These are phyloP conservation scores for Thalassia testudinum DNA, from an alignment of 116 monocot genomes.

Conservation along the genomic window DNA sequence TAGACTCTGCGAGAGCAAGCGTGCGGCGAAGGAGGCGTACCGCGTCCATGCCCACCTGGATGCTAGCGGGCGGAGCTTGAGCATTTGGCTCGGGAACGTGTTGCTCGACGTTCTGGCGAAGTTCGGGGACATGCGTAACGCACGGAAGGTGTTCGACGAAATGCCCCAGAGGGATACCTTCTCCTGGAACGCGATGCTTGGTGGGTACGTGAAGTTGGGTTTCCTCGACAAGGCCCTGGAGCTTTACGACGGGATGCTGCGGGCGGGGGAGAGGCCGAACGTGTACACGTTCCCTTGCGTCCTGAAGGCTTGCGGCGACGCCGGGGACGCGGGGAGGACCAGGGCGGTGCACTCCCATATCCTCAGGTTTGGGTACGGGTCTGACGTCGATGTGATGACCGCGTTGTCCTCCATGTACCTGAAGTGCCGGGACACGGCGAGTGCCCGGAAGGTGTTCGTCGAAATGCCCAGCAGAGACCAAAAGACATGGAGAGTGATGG, in stretches of 20 bases:
- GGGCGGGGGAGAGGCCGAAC: conserved; percentile 33
- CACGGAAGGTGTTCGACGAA: too few relatives aligned
- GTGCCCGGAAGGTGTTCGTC: conserved; percentile 47
- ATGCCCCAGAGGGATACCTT: too few relatives aligned
- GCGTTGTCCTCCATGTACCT: conserved; percentile 64
- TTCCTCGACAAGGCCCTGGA: conserved; percentile 62
- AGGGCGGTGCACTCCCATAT: conserved; percentile 61
- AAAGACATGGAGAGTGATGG: too few relatives aligned
- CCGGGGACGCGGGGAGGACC: conserved; percentile 25
- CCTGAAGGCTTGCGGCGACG: conserved; percentile 45
- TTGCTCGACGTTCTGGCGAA: conserved; percentile 40
- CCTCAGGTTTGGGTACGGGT: conserved; percentile 35
- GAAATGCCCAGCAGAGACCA: conserved; percentile 29
- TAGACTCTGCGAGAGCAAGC: conserved; percentile 40
- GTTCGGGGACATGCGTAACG: conserved; percentile 30
- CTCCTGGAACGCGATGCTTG: conserved; percentile 79
- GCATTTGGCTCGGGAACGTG: conserved; percentile 38
- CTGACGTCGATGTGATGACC: conserved; percentile 57
- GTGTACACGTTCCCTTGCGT: conserved; percentile 69
- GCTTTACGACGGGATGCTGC: conserved; percentile 60
- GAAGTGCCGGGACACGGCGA: conserved; percentile 30
- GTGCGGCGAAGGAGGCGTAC: conserved; percentile 20
- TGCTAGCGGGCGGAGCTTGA: conserved; percentile 5
- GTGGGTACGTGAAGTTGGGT: conserved; percentile 58
- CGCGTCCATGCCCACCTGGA: conserved; percentile 27